Conservation (phyloP, 2,329 filamentous ascomycete species). For the Hypoxylon sp. region DNA sequence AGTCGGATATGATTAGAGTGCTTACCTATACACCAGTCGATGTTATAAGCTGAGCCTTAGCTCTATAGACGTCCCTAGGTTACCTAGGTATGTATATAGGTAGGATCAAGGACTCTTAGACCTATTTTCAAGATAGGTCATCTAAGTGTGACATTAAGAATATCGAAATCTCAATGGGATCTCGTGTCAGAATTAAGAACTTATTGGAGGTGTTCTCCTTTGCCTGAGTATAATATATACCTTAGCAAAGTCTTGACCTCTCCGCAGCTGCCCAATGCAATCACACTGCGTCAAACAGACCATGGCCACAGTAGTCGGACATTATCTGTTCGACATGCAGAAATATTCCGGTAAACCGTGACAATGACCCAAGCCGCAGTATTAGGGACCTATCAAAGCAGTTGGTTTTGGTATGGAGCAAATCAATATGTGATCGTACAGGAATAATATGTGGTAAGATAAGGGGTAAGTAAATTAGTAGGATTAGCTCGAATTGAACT, state of each 20-base stretch:
- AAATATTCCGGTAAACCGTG: slow-evolving; percentile 16
- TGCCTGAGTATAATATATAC: not conserved
- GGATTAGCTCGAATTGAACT: not conserved
- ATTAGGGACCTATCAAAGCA: not conserved
- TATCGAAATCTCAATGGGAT: not conserved
- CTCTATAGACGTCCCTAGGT: not conserved
- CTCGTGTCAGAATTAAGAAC: not conserved
- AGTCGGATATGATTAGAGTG: not conserved
- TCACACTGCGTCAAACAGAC: slow-evolving; percentile 9
- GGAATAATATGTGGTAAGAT: not conserved
- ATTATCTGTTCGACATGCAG: slow-evolving; percentile 30
- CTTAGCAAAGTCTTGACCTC: not conserved
- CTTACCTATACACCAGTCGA: not conserved
- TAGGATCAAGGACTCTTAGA: not conserved
- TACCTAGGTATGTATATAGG: not conserved
- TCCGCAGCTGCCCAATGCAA: slow-evolving; percentile 2
- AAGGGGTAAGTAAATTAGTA: not conserved
- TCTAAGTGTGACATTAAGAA: not conserved
- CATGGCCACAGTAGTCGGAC: slow-evolving; percentile 20
- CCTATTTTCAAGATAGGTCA: not conserved
- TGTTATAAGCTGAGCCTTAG: not conserved
- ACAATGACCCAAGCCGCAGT: not conserved
- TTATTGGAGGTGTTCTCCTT: not conserved
- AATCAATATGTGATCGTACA: not conserved
- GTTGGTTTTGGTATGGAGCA: not conserved